Conservation (phyloP, 78 protist genomes). For the Chrysochromulina tobinii region DNA sequence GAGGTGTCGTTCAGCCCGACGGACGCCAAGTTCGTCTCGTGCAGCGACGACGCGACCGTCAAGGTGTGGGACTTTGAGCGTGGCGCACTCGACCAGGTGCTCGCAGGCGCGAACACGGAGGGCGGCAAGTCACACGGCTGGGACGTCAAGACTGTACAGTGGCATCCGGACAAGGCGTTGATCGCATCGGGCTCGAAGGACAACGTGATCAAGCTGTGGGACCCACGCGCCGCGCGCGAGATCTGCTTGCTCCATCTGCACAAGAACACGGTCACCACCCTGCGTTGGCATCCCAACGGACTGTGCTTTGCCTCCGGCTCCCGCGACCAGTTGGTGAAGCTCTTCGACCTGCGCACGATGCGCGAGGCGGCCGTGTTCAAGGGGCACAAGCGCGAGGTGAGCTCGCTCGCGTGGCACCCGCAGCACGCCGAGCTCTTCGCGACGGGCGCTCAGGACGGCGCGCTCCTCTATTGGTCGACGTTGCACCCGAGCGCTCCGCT, state of each 20-base stretch:
- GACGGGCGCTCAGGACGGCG: slow-evolving; percentile 84
- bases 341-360: slow-evolving; percentile 87
- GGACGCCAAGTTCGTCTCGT: slow-evolving; percentile 81
- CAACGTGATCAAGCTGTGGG: slow-evolving; percentile 84
- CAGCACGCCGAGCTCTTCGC: slow-evolving; percentile 75
- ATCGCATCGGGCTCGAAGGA: slow-evolving; percentile 88
- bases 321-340: slow-evolving; percentile 73
- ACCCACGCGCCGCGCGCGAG: slow-evolving; percentile 66
- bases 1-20: slow-evolving; percentile 64
- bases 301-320: slow-evolving; percentile 76
- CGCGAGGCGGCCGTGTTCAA: slow-evolving; percentile 70
- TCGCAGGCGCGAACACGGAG: slow-evolving; percentile 50
- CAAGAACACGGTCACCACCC: slow-evolving; percentile 58
- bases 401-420: slow-evolving; percentile 85
- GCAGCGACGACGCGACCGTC: slow-evolving; percentile 81
- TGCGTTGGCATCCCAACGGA: slow-evolving; percentile 80
- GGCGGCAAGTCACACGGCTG: slow-evolving; percentile 71
- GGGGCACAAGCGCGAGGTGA: slow-evolving; percentile 86
- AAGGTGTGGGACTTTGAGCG: slow-evolving; percentile 82
- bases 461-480: slow-evolving; percentile 71
- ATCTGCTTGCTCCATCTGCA: slow-evolving; percentile 74
- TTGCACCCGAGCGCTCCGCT: neutral
- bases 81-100: neutral
- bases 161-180: slow-evolving; percentile 88
- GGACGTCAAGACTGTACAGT: slow-evolving; percentile 77